Base-by-base conservation (phyloP, 805 yeast species). In the Sungouiella blattae region DNA sequence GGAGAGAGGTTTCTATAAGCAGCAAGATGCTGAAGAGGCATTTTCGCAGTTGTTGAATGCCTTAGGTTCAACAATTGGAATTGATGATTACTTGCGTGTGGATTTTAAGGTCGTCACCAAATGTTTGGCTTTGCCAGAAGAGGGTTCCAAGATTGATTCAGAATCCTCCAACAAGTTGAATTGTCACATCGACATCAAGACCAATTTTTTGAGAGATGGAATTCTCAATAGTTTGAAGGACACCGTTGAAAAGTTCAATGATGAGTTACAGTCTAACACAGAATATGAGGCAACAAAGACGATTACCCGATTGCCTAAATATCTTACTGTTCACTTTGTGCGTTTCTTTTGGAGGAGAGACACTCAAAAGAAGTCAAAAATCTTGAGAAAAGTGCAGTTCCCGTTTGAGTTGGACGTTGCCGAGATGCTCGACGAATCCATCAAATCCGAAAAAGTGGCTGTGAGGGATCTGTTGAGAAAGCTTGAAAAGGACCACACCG, bases 11-110 rank as follows among this genome's bases (percentile, higher is more conserved):
- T 64, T 73, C 37, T 84, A 75, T 55, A 88, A 87, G 60, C 98
- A 93, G 64, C 99, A 93, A 64, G 99, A 93, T 67, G 98, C 98
- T 0, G 99, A 93, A 64, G 99, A 93, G 58, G 84, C 91, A 12
- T 88, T 79, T 63, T 82, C 96, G 6, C 91, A 84, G 57, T 72
- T 93, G 33, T 62, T 89, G 43, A 63, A 67, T 23, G 62, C 71
- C 21, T 58, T 87, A 40, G 58, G 72, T 24, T 52, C 60, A 15
- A 72, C 69, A 9, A 70, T 73, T 17, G 71, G 76, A 14, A 58
- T 78, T 25, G 77, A 77, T 34, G 73, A 73, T 39, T 69, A 71
- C 43, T 83, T 89, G 57, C 77, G 75, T 30, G 68, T 94, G 30
- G 69, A 71, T 26, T 83, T 85, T 53, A 80, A 75, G 48, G 73